Percentiles rank a stretch among this genome's conserved stretches.
phyloP scores from a whole-genome alignment of 148 eudicot species.

The Camellia japonica region DNA sequence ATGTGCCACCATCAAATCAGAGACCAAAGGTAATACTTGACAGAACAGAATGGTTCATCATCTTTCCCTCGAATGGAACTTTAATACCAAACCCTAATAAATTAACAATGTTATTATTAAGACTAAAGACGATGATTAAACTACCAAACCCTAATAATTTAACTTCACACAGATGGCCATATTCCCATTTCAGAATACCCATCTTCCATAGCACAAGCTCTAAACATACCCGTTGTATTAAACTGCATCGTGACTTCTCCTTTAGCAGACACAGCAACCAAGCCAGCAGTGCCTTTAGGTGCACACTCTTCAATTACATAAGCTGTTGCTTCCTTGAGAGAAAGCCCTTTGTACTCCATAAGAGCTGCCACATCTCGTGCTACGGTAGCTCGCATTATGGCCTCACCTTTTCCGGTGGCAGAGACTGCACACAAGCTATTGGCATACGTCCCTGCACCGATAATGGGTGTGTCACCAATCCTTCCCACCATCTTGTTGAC shows the following conservation, averaged over 20 bases:
- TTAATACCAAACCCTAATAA: too few species aligned
- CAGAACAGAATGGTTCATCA: too few species aligned
- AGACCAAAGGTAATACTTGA: too few species aligned
- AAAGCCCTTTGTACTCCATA: conserved; percentile 79
- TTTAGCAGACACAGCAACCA: conserved; percentile 77
- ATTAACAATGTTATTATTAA: too few species aligned
- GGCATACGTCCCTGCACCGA: conserved; percentile 90
- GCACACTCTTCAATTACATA: conserved; percentile 52
- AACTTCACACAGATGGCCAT: conserved; percentile 28
- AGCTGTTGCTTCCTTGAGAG: conserved; percentile 68
- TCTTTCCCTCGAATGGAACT: too few species aligned
- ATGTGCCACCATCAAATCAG: too few species aligned
- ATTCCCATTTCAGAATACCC: conserved; percentile 62
- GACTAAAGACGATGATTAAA: neutral
- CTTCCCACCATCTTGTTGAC: conserved; percentile 88
- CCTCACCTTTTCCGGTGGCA: conserved; percentile 72
- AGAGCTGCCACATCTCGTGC: conserved; percentile 88
- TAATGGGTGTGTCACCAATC: conserved; percentile 72
- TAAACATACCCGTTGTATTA: conserved; percentile 84
- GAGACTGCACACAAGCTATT: conserved; percentile 73
- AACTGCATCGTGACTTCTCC: conserved; percentile 88
- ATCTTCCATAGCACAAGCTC: conserved; percentile 85
- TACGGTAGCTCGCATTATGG: conserved; percentile 67
- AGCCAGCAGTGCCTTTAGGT: conserved; percentile 52
- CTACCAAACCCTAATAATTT: neutral